Evolutionary conservation across 805 yeast species (phyloP).

Genomic region (Saccharomycopsis selenospora): DNA sequence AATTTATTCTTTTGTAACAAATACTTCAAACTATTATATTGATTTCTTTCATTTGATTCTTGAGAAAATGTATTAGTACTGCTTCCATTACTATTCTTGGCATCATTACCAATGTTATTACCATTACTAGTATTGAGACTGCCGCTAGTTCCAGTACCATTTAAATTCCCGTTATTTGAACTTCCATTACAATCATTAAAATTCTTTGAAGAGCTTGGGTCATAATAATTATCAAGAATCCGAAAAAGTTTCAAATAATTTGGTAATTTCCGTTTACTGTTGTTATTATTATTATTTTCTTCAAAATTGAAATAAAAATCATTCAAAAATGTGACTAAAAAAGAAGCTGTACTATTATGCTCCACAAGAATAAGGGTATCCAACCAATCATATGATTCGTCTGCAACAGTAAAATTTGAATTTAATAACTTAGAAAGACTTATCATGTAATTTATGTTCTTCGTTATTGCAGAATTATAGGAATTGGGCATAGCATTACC

Average conservation of each 20-base stretch:
- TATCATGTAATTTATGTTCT: background rate
- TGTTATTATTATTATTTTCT: background rate
- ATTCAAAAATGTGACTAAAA: constrained; percentile 12
- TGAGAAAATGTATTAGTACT: background rate
- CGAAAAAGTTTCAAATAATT: constrained; percentile 11
- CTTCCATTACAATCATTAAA: too few relatives aligned
- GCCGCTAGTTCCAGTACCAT: background rate
- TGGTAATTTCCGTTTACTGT: constrained; percentile 3
- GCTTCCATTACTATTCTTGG: background rate
- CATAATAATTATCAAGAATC: constrained; percentile 9
- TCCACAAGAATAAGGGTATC: constrained; percentile 1
- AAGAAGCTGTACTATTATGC: constrained; percentile 12
- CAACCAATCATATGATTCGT: background rate
- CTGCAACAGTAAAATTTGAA: too few relatives aligned
- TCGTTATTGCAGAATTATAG: background rate
- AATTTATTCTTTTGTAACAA: constrained; percentile 12
- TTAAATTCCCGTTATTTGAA: too few relatives aligned
- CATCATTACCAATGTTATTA: too few relatives aligned
- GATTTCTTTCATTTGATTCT: constrained; percentile 10
- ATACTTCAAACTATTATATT: constrained; percentile 14
- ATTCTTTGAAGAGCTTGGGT: too few relatives aligned
- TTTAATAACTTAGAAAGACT: background rate
- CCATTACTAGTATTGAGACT: background rate
- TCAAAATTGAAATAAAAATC: constrained; percentile 3
- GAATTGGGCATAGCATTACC: background rate